Percentiles rank a stretch among this genome's conserved stretches.
Evolutionary conservation across 805 yeast genomes (phyloP).

Genomic region (Phaffomyces opuntiae): DNA sequence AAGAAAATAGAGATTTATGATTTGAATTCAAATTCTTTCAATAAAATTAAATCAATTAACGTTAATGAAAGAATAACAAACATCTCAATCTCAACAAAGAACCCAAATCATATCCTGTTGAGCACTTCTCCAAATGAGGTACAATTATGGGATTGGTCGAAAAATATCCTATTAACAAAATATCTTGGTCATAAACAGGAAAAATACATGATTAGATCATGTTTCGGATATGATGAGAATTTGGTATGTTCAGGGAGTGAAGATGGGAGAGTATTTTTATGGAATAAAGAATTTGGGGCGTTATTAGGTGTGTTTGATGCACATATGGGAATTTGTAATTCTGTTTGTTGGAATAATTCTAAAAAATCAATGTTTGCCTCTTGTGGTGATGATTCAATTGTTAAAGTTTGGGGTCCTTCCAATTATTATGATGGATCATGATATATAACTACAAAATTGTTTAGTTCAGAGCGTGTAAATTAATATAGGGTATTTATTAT

Average conservation of each 20-base stretch:
- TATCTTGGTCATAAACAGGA: conserved; percentile 69
- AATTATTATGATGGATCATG: neutral
- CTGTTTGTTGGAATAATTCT: conserved; percentile 67
- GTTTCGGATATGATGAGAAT: conserved; percentile 68
- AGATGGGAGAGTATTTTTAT: conserved; percentile 69
- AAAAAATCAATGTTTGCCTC: conserved; percentile 56
- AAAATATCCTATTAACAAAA: conserved; percentile 50
- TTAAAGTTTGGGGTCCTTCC: conserved; percentile 58
- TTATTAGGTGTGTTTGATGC: conserved; percentile 52
- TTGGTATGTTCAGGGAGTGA: conserved; percentile 77
- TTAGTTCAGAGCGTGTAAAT: neutral
- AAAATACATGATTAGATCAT: conserved; percentile 63
- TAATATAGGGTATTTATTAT: neutral
- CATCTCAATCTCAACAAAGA: conserved; percentile 47
- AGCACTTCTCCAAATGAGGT: conserved; percentile 70
- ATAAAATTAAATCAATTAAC: conserved; percentile 37
- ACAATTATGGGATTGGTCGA: conserved; percentile 72
- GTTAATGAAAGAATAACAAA: conserved; percentile 59
- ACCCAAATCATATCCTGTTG: conserved; percentile 48
- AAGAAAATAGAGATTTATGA: conserved; percentile 56
- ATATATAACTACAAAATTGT: too few species aligned
- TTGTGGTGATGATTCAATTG: conserved; percentile 74
- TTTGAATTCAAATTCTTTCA: conserved; percentile 28
- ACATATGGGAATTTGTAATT: conserved; percentile 57
- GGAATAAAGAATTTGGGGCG: conserved; percentile 71